phyloP scores from a whole-genome alignment of 2,329 filamentous ascomycete genomes.

The Didymella pinodella region DNA sequence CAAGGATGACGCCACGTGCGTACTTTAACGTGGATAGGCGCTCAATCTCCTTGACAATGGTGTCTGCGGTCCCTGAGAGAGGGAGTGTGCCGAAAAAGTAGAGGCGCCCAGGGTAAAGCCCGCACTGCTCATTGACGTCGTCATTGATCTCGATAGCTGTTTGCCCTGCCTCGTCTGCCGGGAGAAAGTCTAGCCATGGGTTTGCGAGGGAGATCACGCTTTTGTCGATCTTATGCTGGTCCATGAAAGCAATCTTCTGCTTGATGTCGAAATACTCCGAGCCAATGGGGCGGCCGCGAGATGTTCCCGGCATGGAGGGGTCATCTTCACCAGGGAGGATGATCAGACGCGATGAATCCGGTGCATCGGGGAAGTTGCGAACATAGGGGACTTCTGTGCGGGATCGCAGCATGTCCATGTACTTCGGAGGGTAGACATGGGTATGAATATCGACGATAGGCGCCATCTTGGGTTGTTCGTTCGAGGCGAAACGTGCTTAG shows the following conservation, averaged over 20 bases:
- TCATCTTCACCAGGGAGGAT: constrained; percentile 68
- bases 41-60: constrained; percentile 70
- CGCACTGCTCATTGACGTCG: constrained; percentile 78
- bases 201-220: constrained; percentile 91
- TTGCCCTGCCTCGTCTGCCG: constrained; percentile 64
- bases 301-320: constrained; percentile 58
- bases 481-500: background rate
- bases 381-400: constrained; percentile 74
- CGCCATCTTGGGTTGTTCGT: constrained; percentile 27
- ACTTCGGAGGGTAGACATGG: constrained; percentile 68
- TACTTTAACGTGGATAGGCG: constrained; percentile 68
- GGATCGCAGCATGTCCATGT: constrained; percentile 64
- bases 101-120: constrained; percentile 69
- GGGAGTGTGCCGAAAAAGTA: constrained; percentile 87
- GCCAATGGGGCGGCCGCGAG: constrained; percentile 82
- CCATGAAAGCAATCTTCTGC: constrained; percentile 88
- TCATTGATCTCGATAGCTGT: constrained; percentile 76
- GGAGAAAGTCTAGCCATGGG: constrained; percentile 90
- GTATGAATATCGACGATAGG: constrained; percentile 68
- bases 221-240: constrained; percentile 79
- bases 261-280: constrained; percentile 81
- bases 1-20: constrained; percentile 86
- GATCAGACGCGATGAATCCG: constrained; percentile 68
- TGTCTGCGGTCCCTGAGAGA: constrained; percentile 69
- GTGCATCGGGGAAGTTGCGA: constrained; percentile 65